A percentile compares a stretch with the other conserved stretches of the same genome.
phyloP scores from a whole-genome alignment of 1,139 yeast species.

The Chernovozyma sophiae-reginae region DNA sequence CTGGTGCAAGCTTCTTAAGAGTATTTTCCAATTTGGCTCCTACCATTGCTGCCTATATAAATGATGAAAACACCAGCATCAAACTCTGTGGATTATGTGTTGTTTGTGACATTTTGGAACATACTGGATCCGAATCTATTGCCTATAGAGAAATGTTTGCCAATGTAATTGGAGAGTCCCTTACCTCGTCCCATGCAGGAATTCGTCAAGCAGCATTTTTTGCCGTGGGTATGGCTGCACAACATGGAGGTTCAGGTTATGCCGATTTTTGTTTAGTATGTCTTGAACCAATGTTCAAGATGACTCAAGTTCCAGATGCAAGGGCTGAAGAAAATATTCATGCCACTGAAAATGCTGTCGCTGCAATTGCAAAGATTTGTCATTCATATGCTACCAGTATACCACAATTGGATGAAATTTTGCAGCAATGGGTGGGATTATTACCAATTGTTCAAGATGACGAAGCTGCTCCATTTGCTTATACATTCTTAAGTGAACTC shows the following conservation, averaged over 20 bases:
- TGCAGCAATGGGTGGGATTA: constrained; percentile 74
- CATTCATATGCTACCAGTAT: constrained; percentile 53
- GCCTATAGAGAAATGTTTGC: constrained; percentile 63
- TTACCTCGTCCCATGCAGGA: constrained; percentile 65
- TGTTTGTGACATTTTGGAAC: constrained; percentile 76
- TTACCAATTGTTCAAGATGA: constrained; percentile 83
- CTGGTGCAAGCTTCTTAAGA: constrained; percentile 55
- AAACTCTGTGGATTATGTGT: constrained; percentile 78
- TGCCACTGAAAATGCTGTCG: constrained; percentile 84
- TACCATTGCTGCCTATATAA: constrained; percentile 50
- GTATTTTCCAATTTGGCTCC: constrained; percentile 60
- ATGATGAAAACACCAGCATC: constrained; percentile 63
- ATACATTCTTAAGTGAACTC: constrained; percentile 69
- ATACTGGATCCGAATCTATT: constrained; percentile 65
- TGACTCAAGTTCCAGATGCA: constrained; percentile 80
- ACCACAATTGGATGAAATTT: constrained; percentile 58
- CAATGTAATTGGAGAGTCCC: constrained; percentile 57
- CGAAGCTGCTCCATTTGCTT: constrained; percentile 87
- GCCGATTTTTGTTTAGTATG: constrained; percentile 63
- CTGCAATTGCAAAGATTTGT: constrained; percentile 80
- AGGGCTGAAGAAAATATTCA: constrained; percentile 76
- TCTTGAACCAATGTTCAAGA: constrained; percentile 68
- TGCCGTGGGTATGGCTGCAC: constrained; percentile 84
- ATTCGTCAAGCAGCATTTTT: constrained; percentile 87
- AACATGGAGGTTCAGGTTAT: constrained; percentile 67